Evolutionary conservation across 106 monocot genomes (phyloP).

Genomic region (Dioscorea alata): DNA sequence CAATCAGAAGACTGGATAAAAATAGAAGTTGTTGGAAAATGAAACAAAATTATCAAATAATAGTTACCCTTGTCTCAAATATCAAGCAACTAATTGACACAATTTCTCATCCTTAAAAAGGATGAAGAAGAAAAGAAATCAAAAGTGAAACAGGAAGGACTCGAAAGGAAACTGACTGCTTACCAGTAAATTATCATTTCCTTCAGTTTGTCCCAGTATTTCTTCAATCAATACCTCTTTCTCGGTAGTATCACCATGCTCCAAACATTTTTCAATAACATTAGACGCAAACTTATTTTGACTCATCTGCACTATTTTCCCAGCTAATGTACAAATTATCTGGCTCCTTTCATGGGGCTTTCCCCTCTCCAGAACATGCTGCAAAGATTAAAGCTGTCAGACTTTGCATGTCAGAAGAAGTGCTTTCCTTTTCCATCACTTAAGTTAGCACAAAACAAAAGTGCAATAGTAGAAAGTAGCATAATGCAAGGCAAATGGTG

Average conservation of each 20-base stretch:
- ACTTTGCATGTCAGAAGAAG: background rate
- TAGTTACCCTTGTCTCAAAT: too few relatives aligned
- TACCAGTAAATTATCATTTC: slow-evolving; percentile 88
- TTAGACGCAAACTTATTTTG: slow-evolving; percentile 96
- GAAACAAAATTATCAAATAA: too few relatives aligned
- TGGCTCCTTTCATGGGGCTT: slow-evolving; percentile 57
- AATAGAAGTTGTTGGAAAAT: too few relatives aligned
- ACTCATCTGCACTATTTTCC: slow-evolving; percentile 88
- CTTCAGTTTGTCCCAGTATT: slow-evolving; percentile 83
- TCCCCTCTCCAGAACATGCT: slow-evolving; percentile 75
- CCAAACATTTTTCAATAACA: slow-evolving; percentile 91
- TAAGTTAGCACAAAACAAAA: background rate
- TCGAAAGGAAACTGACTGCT: background rate
- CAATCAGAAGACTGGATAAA: too few relatives aligned
- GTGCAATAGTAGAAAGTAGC: background rate
- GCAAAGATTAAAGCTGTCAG: slow-evolving; percentile 5
- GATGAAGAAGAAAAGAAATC: too few relatives aligned
- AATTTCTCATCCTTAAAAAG: too few relatives aligned
- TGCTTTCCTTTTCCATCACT: background rate
- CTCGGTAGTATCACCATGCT: slow-evolving; percentile 54
- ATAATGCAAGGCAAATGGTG: too few relatives aligned
- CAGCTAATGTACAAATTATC: slow-evolving; percentile 78
- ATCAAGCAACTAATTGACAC: too few relatives aligned
- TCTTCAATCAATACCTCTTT: slow-evolving; percentile 56
- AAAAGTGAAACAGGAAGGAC: too few relatives aligned